Evolutionary conservation across 23 red algal species (phyloP).

Genomic region (Gracilaria caudata): DNA sequence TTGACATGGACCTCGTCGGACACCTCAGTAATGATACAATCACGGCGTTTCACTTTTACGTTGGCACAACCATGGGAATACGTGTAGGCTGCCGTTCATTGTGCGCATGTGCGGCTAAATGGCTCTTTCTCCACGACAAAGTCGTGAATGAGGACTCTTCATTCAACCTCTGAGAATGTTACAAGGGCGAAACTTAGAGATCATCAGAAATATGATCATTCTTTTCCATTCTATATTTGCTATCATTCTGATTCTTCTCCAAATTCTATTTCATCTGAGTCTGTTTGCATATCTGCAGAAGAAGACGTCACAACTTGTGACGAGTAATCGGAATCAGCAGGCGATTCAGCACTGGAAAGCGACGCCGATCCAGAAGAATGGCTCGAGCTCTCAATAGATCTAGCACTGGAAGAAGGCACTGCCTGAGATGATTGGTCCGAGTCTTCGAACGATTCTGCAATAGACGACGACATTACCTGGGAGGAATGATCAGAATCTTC

Average conservation of each 20-base stretch:
- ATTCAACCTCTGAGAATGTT: no score
- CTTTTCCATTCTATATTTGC: background rate
- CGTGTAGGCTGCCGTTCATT: no score
- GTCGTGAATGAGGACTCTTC: no score
- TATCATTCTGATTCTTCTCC: background rate
- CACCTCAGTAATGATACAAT: no score
- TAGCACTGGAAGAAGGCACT: background rate
- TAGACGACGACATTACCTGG: background rate
- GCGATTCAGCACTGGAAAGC: background rate
- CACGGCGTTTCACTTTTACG: no score
- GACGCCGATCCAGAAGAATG: background rate
- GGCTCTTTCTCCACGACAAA: no score
- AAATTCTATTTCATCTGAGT: background rate
- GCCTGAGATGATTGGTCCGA: background rate
- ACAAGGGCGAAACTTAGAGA: no score
- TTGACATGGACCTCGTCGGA: no score
- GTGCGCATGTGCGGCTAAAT: no score
- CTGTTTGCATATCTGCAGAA: background rate
- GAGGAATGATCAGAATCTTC: background rate
- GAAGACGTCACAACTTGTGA: constrained; percentile 7
- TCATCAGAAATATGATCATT: background rate
- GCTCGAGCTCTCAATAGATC: background rate
- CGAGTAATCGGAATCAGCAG: background rate
- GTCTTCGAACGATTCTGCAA: background rate
- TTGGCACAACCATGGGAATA: no score